A percentile compares a stretch with the other conserved stretches of the same genome.
These are phyloP conservation scores for Nakataea oryzae DNA, from an alignment of 2,329 filamentous ascomycete genomes.

Conservation along the genomic window DNA sequence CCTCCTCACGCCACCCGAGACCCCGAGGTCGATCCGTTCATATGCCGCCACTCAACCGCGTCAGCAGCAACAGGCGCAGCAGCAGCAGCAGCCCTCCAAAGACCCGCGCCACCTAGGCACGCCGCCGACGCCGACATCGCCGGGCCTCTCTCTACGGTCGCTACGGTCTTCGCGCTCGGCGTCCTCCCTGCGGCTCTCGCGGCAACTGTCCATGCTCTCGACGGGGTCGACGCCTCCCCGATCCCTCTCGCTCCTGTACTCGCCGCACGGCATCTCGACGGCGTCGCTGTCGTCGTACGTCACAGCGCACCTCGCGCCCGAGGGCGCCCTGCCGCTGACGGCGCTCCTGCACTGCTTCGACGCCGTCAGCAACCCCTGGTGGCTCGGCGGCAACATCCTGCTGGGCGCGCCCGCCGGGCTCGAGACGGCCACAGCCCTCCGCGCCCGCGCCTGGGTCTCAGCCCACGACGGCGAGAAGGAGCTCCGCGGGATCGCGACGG, in stretches of 20 bases:
- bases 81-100: too few species aligned
- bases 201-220: constrained; percentile 5
- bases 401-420: constrained; percentile 45
- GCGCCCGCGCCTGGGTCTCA: constrained; percentile 48
- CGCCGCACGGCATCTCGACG: constrained; percentile 51
- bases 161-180: constrained; percentile 24
- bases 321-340: constrained; percentile 50
- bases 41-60: neutral
- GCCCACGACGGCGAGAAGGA: constrained; percentile 52
- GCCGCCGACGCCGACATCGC: constrained; percentile 24
- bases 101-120: constrained; percentile 7
- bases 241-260: constrained; percentile 52
- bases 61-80: neutral
- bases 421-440: constrained; percentile 41
- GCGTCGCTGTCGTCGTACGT: constrained; percentile 43
- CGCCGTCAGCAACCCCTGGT: constrained; percentile 47
- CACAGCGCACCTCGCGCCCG: constrained; percentile 41
- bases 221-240: constrained; percentile 9
- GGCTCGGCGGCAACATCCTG: constrained; percentile 48
- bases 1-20: constrained; percentile 18
- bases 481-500: constrained; percentile 38
- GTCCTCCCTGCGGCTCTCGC: constrained; percentile 16
- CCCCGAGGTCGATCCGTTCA: constrained; percentile 14
- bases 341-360: constrained; percentile 57
- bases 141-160: constrained; percentile 12